These are phyloP conservation scores for Globisporangium abappressorium DNA, from an alignment of 352 stramenopile genomes.

Conservation along the genomic window DNA sequence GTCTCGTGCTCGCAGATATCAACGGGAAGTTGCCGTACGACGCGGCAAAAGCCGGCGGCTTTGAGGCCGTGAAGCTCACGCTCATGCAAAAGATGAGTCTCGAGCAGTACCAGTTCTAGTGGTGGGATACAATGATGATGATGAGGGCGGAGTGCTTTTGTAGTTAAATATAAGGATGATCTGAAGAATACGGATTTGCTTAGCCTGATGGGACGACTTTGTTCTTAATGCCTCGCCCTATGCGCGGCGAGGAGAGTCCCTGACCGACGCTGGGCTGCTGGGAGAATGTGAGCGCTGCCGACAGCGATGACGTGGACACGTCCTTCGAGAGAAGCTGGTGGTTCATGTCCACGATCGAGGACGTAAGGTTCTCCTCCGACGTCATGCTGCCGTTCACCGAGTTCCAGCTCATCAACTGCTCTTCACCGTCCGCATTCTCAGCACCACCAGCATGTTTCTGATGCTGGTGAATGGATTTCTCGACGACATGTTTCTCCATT, in stretches of 20 bases:
- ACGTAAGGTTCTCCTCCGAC: slow-evolving; percentile 16
- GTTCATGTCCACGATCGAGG: slow-evolving; percentile 14
- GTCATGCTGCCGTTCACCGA: slow-evolving; percentile 8
- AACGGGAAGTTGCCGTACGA: slow-evolving; percentile 55
- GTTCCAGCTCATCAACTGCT: slow-evolving; percentile 17
- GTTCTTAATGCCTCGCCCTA: slow-evolving; percentile 20
- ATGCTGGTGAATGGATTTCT: background rate
- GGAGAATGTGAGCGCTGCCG: slow-evolving; percentile 12
- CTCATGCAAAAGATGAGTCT: slow-evolving; percentile 75
- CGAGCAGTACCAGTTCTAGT: slow-evolving; percentile 57
- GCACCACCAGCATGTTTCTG: background rate
- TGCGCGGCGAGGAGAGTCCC: slow-evolving; percentile 20
- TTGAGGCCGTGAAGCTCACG: slow-evolving; percentile 58
- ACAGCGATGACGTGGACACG: slow-evolving; percentile 20
- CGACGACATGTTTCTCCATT: background rate
- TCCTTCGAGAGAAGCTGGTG: slow-evolving; percentile 21
- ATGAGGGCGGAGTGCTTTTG: slow-evolving; percentile 3
- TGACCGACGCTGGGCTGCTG: slow-evolving; percentile 8
- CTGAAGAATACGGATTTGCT: slow-evolving; percentile 17
- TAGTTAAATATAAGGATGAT: slow-evolving; percentile 12
- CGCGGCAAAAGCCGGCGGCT: slow-evolving; percentile 50
- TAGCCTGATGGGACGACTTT: slow-evolving; percentile 45
- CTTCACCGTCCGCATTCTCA: background rate
- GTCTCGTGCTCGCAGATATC: slow-evolving; percentile 47
- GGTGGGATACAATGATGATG: background rate